These are phyloP conservation scores for Cryptosporidium bovis DNA, from an alignment of 169 alveolate genomes.

Conservation along the genomic window DNA sequence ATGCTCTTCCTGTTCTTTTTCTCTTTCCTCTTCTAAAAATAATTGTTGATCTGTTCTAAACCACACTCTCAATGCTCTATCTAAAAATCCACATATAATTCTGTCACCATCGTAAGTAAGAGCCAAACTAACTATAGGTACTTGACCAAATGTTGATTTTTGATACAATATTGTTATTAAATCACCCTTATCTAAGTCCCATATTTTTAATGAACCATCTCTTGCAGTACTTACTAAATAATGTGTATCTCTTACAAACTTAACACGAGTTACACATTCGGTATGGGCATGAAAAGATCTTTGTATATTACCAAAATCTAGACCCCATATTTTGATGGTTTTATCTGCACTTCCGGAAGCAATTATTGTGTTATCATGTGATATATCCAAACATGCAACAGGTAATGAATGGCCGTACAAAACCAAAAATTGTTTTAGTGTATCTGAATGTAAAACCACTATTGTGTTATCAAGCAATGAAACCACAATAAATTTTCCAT, in stretches of 20 bases:
- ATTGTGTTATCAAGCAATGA: conserved; percentile 85
- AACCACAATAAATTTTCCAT: conserved; percentile 82
- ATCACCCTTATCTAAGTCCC: conserved; percentile 83
- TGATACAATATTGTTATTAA: conserved; percentile 40
- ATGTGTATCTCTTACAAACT: conserved; percentile 71
- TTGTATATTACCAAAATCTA: conserved; percentile 85
- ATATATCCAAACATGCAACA: conserved; percentile 83
- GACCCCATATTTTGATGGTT: conserved; percentile 87
- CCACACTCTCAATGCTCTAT: conserved; percentile 84
- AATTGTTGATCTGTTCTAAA: conserved; percentile 82
- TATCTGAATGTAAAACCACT: conserved; percentile 84
- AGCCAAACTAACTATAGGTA: conserved; percentile 58
- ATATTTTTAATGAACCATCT: conserved; percentile 82
- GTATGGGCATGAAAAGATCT: conserved; percentile 75
- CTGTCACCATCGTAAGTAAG: conserved; percentile 57
- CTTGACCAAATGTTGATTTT: conserved; percentile 68
- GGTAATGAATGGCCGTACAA: conserved; percentile 91
- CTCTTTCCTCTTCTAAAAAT: conserved; percentile 85
- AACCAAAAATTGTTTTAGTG: conserved; percentile 83
- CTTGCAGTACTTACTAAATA: conserved; percentile 79
- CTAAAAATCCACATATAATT: conserved; percentile 69
- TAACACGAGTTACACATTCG: conserved; percentile 70
- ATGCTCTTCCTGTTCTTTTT: conserved; percentile 85
- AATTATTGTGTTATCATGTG: conserved; percentile 84
- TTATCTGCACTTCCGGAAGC: conserved; percentile 88